Base-by-base conservation (phyloP, 768 basidiomycete species). In the Roridomyces roridus region DNA sequence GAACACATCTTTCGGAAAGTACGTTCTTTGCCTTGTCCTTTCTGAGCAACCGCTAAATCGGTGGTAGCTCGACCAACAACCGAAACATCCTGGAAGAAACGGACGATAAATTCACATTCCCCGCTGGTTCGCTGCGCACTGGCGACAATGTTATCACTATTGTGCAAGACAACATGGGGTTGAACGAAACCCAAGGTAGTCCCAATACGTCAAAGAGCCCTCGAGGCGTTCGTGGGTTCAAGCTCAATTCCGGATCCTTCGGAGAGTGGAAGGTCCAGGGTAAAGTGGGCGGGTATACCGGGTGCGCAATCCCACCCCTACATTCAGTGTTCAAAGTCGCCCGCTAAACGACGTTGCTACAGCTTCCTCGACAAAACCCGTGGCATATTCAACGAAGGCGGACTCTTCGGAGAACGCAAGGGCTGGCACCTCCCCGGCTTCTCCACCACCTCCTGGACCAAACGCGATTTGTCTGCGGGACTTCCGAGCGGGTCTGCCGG, bases 151-250 rank as follows among this genome's bases (percentile, higher is more conserved):
- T 92, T 11, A 82, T 94, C 49, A 92, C 91, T 0, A 78, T 93
- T 39, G 78, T 92, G 6, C 89, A 90, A 86, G 92, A 93, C 57
- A 89, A 91, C 63, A 91, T 89, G 87, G 92, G 91, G 0, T 70
- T 90, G 59, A 83, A 91, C 52, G 85, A 92, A 68, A 81, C 83
- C 14, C 45, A 71, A 20, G 77, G 76, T 62, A 60, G 85, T 84
- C 71, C 83, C 6, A 77, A 90, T 57, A 71, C 78, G 24, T 81
- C 86, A 11, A 92, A 89, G 68, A 85, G 87, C 11, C 88, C 91
- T 24, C 85, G 92, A 18, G 92, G 92, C 3, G 79, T 94, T 31
- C 83, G 89, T 9, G 91, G 91, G 10, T 93, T 91, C 74, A 68
- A 79, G 64, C 79, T 94, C n/a, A 78, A 85, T 51, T 70, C 73